phyloP scores from a whole-genome alignment of 768 basidiomycete species.

The Termitomyces sp. region DNA sequence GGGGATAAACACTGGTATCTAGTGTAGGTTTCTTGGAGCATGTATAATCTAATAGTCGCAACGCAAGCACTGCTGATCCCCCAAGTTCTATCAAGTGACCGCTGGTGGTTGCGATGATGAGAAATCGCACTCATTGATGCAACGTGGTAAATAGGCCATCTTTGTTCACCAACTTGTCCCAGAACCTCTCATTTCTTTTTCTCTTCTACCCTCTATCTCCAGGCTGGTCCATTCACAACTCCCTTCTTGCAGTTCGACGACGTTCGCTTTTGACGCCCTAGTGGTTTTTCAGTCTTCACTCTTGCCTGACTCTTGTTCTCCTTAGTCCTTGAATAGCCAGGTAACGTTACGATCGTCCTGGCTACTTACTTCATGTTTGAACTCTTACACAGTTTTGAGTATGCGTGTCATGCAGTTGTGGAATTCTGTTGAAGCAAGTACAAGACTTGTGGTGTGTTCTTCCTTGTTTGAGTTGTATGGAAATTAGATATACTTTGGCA shows the following conservation, averaged over 20 bases:
- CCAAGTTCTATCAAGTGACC: background rate
- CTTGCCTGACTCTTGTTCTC: slow-evolving; percentile 16
- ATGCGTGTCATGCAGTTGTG: slow-evolving; percentile 26
- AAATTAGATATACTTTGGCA: slow-evolving; percentile 20
- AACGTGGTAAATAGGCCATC: background rate
- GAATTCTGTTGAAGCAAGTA: slow-evolving; percentile 29
- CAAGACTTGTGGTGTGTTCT: slow-evolving; percentile 44
- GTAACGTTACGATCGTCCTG: background rate
- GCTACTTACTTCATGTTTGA: background rate
- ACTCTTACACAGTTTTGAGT: background rate
- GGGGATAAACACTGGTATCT: slow-evolving; percentile 65
- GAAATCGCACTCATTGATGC: background rate
- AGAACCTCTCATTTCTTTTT: slow-evolving; percentile 12
- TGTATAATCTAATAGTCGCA: background rate
- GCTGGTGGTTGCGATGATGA: background rate
- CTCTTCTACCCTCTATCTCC: slow-evolving; percentile 19
- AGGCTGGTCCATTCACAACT: slow-evolving; percentile 25
- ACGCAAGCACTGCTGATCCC: background rate
- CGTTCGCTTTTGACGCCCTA: slow-evolving; percentile 27
- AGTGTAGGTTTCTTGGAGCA: slow-evolving; percentile 26
- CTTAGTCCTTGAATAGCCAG: slow-evolving; percentile 5
- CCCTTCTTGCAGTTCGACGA: slow-evolving; percentile 17
- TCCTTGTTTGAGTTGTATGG: background rate
- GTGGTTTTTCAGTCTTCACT: slow-evolving; percentile 31
- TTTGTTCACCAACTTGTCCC: background rate